Percentiles rank a stretch among this genome's conserved stretches.
These are phyloP conservation scores for Blastomyces parvus DNA, from an alignment of 2,329 filamentous ascomycete genomes.

Conservation along the genomic window DNA sequence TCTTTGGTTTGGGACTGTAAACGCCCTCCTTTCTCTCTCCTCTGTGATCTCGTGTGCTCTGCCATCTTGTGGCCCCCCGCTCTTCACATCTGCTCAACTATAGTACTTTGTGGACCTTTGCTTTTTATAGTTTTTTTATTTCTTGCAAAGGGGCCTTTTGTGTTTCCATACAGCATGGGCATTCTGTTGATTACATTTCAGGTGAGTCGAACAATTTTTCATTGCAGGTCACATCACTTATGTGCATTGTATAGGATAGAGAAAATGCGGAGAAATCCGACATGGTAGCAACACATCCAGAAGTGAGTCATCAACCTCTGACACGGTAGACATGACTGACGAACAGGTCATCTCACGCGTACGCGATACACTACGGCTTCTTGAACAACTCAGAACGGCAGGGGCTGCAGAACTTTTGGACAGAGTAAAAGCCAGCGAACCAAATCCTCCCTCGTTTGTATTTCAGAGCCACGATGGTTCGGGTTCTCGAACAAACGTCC, in stretches of 20 bases:
- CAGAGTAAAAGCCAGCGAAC: slow-evolving; percentile 4
- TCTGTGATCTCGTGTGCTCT: neutral
- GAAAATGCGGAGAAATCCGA: slow-evolving; percentile 2
- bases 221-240: slow-evolving; percentile 6
- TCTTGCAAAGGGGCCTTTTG: slow-evolving; percentile 5
- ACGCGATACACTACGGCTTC: slow-evolving; percentile 7
- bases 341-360: slow-evolving; percentile 4
- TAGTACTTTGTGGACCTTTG: slow-evolving; percentile 2
- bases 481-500: neutral
- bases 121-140: slow-evolving; percentile 7
- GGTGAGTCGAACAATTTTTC: slow-evolving; percentile 6
- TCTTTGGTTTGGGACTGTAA: neutral
- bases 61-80: neutral
- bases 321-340: slow-evolving; percentile 2
- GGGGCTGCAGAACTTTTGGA: slow-evolving; percentile 7
- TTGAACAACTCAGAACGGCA: slow-evolving; percentile 11
- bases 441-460: slow-evolving; percentile 4
- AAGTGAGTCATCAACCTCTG: slow-evolving; percentile 7
- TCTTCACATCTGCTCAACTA: slow-evolving; percentile 2
- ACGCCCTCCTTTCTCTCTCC: neutral
- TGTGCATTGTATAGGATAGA: slow-evolving; percentile 7
- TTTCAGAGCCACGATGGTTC: slow-evolving; percentile 5
- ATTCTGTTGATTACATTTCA: slow-evolving; percentile 9
- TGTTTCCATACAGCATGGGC: slow-evolving; percentile 8
- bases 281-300: slow-evolving; percentile 6